Conservation (phyloP, 179 eudicot species). For the Carnegiea gigantea region DNA sequence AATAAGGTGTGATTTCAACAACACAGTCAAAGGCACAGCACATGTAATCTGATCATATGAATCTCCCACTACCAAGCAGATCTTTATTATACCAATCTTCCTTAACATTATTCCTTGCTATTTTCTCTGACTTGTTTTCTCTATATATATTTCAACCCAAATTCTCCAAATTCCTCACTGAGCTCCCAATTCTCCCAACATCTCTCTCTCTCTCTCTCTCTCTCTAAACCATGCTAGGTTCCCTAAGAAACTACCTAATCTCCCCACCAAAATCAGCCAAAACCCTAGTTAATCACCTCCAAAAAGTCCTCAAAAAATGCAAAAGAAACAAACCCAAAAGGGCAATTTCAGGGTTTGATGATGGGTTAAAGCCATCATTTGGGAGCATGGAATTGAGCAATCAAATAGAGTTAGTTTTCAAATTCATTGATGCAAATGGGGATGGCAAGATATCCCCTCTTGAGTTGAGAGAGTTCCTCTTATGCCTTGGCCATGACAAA, state of each 20-base stretch:
- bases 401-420: slow-evolving; percentile 63
- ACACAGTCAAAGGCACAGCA: slow-evolving; percentile 27
- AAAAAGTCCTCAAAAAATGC: slow-evolving; percentile 5
- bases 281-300: slow-evolving; percentile 21
- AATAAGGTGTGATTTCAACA: not conserved
- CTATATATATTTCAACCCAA: not conserved
- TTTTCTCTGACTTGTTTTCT: not conserved
- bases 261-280: slow-evolving; percentile 24
- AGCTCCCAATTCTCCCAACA: not conserved
- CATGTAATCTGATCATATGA: slow-evolving; percentile 35
- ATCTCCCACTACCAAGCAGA: slow-evolving; percentile 1
- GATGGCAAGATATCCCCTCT: slow-evolving; percentile 62
- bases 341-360: slow-evolving; percentile 26
- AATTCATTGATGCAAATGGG: slow-evolving; percentile 64
- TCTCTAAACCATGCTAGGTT: slow-evolving; percentile 20
- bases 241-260: slow-evolving; percentile 20
- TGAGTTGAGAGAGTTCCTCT: slow-evolving; percentile 49
- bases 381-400: slow-evolving; percentile 44
- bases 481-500: slow-evolving; percentile 50
- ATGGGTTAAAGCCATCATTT: slow-evolving; percentile 37
- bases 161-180: not conserved
- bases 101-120: not conserved
- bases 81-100: not conserved
- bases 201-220: not conserved
- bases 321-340: slow-evolving; percentile 32